A percentile compares a stretch with the other conserved stretches of the same genome.
Evolutionary conservation across 1,284 basidiomycete genomes (phyloP).

Genomic region (Tremellales sp.): DNA sequence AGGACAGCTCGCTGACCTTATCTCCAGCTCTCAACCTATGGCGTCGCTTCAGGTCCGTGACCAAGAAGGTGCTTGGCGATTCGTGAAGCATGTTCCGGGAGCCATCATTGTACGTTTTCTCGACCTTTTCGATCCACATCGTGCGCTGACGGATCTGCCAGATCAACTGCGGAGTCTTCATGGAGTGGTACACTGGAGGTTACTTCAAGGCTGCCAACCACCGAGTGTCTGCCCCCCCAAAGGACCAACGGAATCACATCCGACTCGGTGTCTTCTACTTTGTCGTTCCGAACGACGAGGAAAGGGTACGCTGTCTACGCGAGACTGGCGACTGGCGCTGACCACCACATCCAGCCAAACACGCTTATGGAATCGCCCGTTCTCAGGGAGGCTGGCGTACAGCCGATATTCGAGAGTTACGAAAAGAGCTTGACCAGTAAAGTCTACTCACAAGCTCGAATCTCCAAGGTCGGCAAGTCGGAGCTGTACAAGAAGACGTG

Average conservation of each 20-base stretch:
- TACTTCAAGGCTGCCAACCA: conserved; percentile 46
- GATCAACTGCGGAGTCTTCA: conserved; percentile 26
- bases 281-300: conserved; percentile 47
- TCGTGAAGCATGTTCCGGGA: conserved; percentile 20
- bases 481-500: conserved; percentile 21
- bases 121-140: neutral
- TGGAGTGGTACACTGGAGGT: conserved; percentile 33
- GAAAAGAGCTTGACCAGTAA: conserved; percentile 16
- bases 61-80: conserved; percentile 22
- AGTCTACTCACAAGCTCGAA: conserved; percentile 21
- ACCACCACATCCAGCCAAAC: conserved; percentile 12
- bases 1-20: neutral
- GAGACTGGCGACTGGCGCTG: neutral
- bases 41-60: conserved; percentile 21
- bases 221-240: conserved; percentile 46
- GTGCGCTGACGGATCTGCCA: neutral
- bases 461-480: conserved; percentile 27
- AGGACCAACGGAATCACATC: conserved; percentile 45
- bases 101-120: conserved; percentile 19
- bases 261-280: conserved; percentile 49
- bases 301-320: conserved; percentile 15
- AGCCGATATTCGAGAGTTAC: conserved; percentile 12
- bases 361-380: conserved; percentile 40
- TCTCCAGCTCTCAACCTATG: conserved; percentile 24
- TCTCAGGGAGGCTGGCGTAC: conserved; percentile 13